Base-by-base conservation (phyloP, 2,329 filamentous ascomycete genomes). In the Hypoxylon sp. region DNA sequence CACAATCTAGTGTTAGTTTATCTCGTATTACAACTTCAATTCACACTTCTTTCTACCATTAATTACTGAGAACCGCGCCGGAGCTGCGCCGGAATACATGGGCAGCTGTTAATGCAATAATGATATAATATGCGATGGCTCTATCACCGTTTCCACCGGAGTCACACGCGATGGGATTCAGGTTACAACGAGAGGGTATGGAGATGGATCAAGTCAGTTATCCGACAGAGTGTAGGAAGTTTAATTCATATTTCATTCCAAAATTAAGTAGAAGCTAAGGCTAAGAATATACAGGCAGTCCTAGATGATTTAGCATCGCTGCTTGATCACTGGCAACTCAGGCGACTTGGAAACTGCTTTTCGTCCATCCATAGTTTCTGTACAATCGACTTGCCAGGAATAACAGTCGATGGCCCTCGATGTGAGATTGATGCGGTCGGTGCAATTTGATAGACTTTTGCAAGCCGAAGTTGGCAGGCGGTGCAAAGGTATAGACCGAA, bases 331-430 rank as follows among this genome's bases (percentile, higher is more conserved):
- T 10, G 25, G 10, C 51, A 11, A 23, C 21, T 21, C 38, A 55
- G 14, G 36, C 34, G 30, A 41, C 36, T 9, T 55, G 51, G 14
- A 55, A 41, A 13, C 13, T 43, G 2, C 28, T 23, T 9, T 14
- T 30, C 13, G 51, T 55, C 51, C 51, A 55, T 11, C 51, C 51
- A 25, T 55, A 55, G 25, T 36, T 55, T n/a, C 51, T 23, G 11
- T 10, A 43, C 21, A 43, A 10, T n/a, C n/a, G 9, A 23, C 51
- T 25, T 13, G 51, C 34, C 23, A 55, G 36, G 21, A 43, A 55
- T 11, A 53, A 14, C 17, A 53, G 34, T 41, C 25, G 36, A 13
- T 55, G 36, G 10, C 34, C 51, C 38, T 55, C 34, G 23, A 55
- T 43, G 13, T 23, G 51, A 17, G 34, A 43, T 55, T 43, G 19